Evolutionary conservation across 164 flowering plant species (phyloP), one percentile per base, ranked within the genome.

Genomic region (Piper longum): DNA sequence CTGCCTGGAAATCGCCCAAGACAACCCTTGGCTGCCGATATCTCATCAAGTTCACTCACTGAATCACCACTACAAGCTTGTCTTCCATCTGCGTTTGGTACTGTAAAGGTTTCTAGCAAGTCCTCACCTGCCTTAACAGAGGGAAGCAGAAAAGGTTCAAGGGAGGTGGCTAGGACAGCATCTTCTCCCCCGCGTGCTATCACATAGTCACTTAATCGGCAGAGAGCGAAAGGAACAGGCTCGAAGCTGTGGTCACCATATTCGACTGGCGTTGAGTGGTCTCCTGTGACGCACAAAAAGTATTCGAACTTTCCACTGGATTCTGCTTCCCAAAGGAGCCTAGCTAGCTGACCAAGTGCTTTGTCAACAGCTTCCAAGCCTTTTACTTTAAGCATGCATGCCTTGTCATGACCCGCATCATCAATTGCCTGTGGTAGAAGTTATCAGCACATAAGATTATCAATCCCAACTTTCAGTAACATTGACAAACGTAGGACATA

Each of bases 221-320:
- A 88, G 3, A 92, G 56, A 36, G 97, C 56, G 63, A 90, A 88
- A 60, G 98, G 98, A 59, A 93, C 97, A 4, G 96, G 84, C 73
- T 93, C 96, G 57, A 88, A 93, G 79, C 98, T 90, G 78, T 93
- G 98, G 64, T 93, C 98, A 63, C 98, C 98, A 71, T 92, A 92
- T 61, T 89, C 98, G 43, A 89, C 98, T 11, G 97, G 98, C 40
- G 98, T 93, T 56, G 98, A 93, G 75, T 93, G 98, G 70, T 93
- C 98, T 16, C 95, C 96, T 12, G 98, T 90, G 66, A 93, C 83
- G 66, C 98, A 93, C 9, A 93, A 65, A 43, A 72, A 85, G 73
- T 85, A 93, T 16, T 80, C 70, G 60, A 80, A 93, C 0, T 70
- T 69, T 52, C 96, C 95, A 16, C 76, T 73, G 40, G 78, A 71